These are phyloP conservation scores for Moricandia arvensis DNA, from an alignment of 345 rosid species.

Conservation along the genomic window DNA sequence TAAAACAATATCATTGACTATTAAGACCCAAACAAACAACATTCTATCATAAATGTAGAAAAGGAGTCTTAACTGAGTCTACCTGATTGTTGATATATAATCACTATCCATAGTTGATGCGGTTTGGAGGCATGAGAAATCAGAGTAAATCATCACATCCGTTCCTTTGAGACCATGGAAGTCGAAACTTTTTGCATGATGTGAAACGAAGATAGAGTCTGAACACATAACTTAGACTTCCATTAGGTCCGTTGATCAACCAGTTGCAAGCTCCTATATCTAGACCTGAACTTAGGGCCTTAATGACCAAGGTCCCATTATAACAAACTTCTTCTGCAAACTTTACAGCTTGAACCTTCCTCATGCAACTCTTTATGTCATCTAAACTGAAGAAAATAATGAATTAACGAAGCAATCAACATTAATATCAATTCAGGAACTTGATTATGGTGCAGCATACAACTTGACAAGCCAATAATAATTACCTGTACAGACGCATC, in stretches of 20 bases:
- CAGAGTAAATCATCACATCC: slow-evolving; percentile 64
- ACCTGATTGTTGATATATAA: slow-evolving; percentile 50
- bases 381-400: slow-evolving; percentile 50
- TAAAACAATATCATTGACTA: slow-evolving; percentile 14
- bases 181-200: slow-evolving; percentile 61
- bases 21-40: slow-evolving; percentile 4
- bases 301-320: slow-evolving; percentile 64
- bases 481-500: slow-evolving; percentile 81
- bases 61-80: neutral
- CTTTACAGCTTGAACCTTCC: slow-evolving; percentile 60
- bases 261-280: slow-evolving; percentile 93
- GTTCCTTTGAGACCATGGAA: slow-evolving; percentile 49
- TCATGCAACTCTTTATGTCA: slow-evolving; percentile 64
- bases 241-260: slow-evolving; percentile 57
- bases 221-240: slow-evolving; percentile 55
- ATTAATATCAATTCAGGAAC: neutral
- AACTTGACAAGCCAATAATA: slow-evolving; percentile 5
- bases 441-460: neutral
- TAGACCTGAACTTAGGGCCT: slow-evolving; percentile 75
- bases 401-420: slow-evolving; percentile 1
- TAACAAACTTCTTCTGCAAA: slow-evolving; percentile 78
- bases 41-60: neutral
- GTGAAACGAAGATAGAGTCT: slow-evolving; percentile 55
- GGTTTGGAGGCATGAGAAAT: slow-evolving; percentile 44
- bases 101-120: slow-evolving; percentile 11